Conservation (phyloP, 805 yeast genomes). For the Pichia californica region DNA sequence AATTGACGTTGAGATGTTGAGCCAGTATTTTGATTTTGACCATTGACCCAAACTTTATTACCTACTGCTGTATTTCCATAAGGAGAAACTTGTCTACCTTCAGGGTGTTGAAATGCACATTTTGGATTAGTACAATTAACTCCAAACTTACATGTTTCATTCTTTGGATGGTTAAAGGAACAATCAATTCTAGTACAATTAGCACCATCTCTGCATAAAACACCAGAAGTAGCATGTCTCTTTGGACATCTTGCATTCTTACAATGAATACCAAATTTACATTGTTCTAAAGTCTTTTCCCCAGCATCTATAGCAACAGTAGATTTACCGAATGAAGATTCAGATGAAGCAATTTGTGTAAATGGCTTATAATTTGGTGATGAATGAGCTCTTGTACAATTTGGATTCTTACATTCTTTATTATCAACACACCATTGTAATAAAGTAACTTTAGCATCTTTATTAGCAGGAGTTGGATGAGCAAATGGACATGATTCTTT, state of each 20-base stretch:
- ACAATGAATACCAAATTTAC: slow-evolving; percentile 73
- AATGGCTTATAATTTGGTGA: slow-evolving; percentile 45
- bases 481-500: slow-evolving; percentile 82
- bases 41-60: slow-evolving; percentile 30
- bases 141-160: slow-evolving; percentile 77
- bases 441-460: slow-evolving; percentile 59
- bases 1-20: slow-evolving; percentile 58
- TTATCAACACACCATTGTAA: slow-evolving; percentile 75
- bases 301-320: slow-evolving; percentile 4
- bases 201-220: slow-evolving; percentile 77
- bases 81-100: slow-evolving; percentile 45
- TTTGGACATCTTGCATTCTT: slow-evolving; percentile 72
- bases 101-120: slow-evolving; percentile 78
- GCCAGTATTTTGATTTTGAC: slow-evolving; percentile 15
- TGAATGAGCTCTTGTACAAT: slow-evolving; percentile 76
- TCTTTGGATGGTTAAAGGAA: slow-evolving; percentile 73
- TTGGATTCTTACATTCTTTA: slow-evolving; percentile 51
- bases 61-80: slow-evolving; percentile 14
- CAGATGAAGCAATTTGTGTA: not conserved
- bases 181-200: slow-evolving; percentile 77
- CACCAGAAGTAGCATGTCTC: slow-evolving; percentile 73
- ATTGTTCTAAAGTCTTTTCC: slow-evolving; percentile 66
- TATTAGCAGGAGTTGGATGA: slow-evolving; percentile 85
- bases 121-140: slow-evolving; percentile 61
- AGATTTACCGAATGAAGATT: not conserved